Evolutionary conservation across 208 protist species (phyloP).

Genomic region (Willaertia magna): DNA sequence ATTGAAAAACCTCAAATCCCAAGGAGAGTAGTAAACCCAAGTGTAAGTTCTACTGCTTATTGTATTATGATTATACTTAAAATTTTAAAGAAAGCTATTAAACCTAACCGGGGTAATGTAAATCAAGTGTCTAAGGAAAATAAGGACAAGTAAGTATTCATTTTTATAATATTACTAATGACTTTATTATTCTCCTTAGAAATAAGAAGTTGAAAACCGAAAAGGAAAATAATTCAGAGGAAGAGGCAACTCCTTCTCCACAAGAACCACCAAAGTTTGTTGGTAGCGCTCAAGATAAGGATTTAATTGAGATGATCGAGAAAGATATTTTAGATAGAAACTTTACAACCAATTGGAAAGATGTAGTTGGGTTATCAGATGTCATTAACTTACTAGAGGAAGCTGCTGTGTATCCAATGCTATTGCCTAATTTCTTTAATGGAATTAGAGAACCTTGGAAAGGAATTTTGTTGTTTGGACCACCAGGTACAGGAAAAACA

Average conservation of each 20-base stretch:
- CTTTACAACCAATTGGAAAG: conserved; percentile 50
- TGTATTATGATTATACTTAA: not conserved
- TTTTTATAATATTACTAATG: no score
- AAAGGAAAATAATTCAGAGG: not conserved
- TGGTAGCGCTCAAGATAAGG: not conserved
- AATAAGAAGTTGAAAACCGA: not conserved
- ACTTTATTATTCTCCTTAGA: no score
- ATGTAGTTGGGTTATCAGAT: conserved; percentile 72
- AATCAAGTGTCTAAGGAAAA: not conserved
- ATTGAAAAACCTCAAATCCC: not conserved
- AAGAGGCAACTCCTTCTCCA: no score
- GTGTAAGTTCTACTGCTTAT: no score
- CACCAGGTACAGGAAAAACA: conserved; percentile 93
- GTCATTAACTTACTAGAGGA: conserved; percentile 83
- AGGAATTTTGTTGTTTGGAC: conserved; percentile 85
- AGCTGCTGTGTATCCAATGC: conserved; percentile 68
- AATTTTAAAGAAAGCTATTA: not conserved
- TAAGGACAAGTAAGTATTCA: no score
- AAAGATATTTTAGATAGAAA: conserved; percentile 32
- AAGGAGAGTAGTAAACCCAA: not conserved
- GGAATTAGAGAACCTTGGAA: conserved; percentile 85
- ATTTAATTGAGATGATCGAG: conserved; percentile 22
- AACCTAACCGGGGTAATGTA: not conserved
- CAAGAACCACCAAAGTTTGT: not conserved
- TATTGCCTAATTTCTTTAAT: conserved; percentile 68